Evolutionary conservation across 768 basidiomycete genomes (phyloP).

Genomic region (Pleurotus cornucopiae): DNA sequence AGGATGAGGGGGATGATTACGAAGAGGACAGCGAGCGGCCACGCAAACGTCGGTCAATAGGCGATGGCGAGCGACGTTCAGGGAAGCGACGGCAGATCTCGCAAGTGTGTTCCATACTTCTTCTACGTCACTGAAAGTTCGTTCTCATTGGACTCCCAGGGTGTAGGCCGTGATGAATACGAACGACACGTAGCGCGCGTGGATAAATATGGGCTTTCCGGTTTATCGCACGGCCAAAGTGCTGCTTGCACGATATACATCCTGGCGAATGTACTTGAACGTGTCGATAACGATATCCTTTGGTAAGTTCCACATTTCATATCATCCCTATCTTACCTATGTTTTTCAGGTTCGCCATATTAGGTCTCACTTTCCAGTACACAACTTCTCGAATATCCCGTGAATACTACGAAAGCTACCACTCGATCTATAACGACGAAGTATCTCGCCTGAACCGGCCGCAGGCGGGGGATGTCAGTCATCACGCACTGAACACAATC

Average conservation of each 20-base stretch:
- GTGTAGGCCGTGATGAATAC: constrained; percentile 69
- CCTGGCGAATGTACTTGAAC: constrained; percentile 85
- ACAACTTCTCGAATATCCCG: constrained; percentile 84
- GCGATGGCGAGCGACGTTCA: constrained; percentile 25
- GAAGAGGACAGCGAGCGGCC: constrained; percentile 36
- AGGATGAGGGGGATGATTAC: constrained; percentile 39
- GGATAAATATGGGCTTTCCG: constrained; percentile 79
- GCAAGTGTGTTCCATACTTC: constrained; percentile 22
- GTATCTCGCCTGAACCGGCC: constrained; percentile 86
- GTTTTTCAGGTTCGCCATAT: constrained; percentile 11
- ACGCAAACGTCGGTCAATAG: constrained; percentile 58
- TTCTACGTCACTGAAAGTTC: background rate
- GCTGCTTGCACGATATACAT: constrained; percentile 87
- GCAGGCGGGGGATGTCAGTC: constrained; percentile 31
- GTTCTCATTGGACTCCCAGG: constrained; percentile 32
- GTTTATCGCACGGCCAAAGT: constrained; percentile 87
- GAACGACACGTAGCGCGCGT: constrained; percentile 58
- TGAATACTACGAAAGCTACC: constrained; percentile 77
- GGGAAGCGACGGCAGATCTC: constrained; percentile 4
- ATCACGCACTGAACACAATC: constrained; percentile 38
- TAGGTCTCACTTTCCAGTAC: constrained; percentile 93
- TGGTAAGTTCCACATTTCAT: constrained; percentile 49
- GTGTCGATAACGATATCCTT: constrained; percentile 89
- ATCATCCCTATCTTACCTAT: background rate
- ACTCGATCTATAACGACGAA: constrained; percentile 82